Conservation (phyloP, 768 basidiomycete genomes). For the Goffeauzyma gilvescens region DNA sequence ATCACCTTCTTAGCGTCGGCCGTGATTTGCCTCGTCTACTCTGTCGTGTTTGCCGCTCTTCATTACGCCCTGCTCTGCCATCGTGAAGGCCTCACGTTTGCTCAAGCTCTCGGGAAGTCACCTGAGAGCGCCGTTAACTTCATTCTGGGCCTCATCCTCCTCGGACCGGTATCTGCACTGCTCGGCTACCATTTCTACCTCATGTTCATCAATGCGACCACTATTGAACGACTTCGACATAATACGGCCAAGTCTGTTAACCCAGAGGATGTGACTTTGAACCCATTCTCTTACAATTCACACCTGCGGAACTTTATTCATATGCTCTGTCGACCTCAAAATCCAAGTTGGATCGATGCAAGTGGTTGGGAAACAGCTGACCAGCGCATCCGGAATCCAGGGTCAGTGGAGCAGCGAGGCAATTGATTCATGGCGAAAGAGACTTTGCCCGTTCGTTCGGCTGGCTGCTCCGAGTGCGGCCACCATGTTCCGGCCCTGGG, state of each 20-base stretch:
- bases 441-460: no score
- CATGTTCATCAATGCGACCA: slow-evolving; percentile 68
- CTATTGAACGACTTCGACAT: slow-evolving; percentile 89
- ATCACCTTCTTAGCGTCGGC: slow-evolving; percentile 59
- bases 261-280: slow-evolving; percentile 40
- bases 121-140: slow-evolving; percentile 70
- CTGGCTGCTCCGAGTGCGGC: no score
- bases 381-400: slow-evolving; percentile 56
- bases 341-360: slow-evolving; percentile 61
- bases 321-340: slow-evolving; percentile 60
- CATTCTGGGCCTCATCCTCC: slow-evolving; percentile 46
- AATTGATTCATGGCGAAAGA: no score
- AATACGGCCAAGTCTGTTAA: slow-evolving; percentile 53
- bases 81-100: slow-evolving; percentile 38
- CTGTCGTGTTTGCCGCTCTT: slow-evolving; percentile 64
- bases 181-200: slow-evolving; percentile 59
- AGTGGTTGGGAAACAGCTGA: slow-evolving; percentile 48
- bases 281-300: slow-evolving; percentile 68
- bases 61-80: slow-evolving; percentile 55
- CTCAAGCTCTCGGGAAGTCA: slow-evolving; percentile 38
- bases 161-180: slow-evolving; percentile 68
- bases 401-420: slow-evolving; percentile 25
- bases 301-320: slow-evolving; percentile 56
- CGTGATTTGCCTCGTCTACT: slow-evolving; percentile 45
- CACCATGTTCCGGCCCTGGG: no score